These are phyloP conservation scores for Podospora fimiseda DNA, from an alignment of 495 filamentous ascomycete species.

Conservation along the genomic window DNA sequence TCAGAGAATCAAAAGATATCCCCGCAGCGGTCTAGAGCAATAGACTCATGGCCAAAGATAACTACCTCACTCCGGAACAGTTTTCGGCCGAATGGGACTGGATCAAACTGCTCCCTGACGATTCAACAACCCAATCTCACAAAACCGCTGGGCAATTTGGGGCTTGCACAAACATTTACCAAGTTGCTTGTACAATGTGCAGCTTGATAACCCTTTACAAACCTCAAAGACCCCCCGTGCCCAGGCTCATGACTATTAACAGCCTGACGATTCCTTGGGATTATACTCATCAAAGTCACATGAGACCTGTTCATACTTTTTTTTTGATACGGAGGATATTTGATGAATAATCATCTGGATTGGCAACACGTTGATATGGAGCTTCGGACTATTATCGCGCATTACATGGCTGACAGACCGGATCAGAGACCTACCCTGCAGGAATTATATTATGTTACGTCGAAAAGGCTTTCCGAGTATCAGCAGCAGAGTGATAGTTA, in stretches of 20 bases:
- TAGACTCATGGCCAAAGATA: too few relatives aligned
- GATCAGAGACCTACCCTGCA: not conserved
- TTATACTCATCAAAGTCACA: too few relatives aligned
- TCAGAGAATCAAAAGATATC: too few relatives aligned
- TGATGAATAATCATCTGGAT: not conserved
- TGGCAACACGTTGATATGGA: not conserved
- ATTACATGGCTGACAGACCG: not conserved
- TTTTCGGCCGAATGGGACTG: too few relatives aligned
- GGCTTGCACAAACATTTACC: not conserved
- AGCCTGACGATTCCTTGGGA: too few relatives aligned
- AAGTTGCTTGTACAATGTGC: not conserved
- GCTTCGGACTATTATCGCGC: not conserved
- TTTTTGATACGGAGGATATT: not conserved
- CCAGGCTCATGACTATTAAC: too few relatives aligned
- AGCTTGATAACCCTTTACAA: not conserved
- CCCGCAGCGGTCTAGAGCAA: too few relatives aligned
- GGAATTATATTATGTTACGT: not conserved
- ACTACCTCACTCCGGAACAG: too few relatives aligned
- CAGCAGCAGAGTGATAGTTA: not conserved
- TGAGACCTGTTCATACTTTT: too few relatives aligned
- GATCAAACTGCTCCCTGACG: not conserved
- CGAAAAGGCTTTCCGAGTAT: not conserved
- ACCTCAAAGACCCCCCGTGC: not conserved
- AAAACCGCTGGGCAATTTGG: not conserved
- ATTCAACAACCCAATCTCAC: not conserved